phyloP scores from a whole-genome alignment of 2,329 filamentous ascomycete species.

The Colletotrichum scovillei region DNA sequence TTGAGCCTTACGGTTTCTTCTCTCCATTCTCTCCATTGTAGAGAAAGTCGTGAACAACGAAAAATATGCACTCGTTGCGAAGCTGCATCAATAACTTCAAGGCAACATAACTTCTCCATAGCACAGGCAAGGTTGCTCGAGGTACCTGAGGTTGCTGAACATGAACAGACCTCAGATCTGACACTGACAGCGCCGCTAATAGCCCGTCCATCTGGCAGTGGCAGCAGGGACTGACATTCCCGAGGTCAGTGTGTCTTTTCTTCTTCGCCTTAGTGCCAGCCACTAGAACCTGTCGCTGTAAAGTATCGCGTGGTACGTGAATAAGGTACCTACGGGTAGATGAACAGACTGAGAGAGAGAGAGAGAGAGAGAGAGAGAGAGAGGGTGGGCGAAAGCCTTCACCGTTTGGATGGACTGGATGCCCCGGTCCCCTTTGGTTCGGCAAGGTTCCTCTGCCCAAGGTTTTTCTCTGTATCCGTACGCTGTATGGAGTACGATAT shows the following conservation, averaged over 20 bases:
- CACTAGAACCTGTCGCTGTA: not conserved
- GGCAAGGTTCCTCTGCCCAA: not conserved
- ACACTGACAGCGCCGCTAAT: slow-evolving; percentile 17
- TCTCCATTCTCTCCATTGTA: no score
- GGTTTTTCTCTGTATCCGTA: not conserved
- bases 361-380: not conserved
- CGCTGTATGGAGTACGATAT: not conserved
- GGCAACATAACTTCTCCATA: no score
- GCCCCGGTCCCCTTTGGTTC: not conserved
- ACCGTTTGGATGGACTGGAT: not conserved
- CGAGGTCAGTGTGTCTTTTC: not conserved
- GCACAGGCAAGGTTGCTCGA: not conserved
- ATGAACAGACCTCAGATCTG: not conserved
- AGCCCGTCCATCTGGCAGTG: not conserved
- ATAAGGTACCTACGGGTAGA: not conserved
- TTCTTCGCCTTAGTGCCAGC: not conserved
- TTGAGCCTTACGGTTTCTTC: not conserved
- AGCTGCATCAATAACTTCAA: not conserved
- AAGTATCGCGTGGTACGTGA: no score
- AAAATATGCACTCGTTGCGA: no score
- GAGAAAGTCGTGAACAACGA: not conserved
- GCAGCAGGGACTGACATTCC: slow-evolving; percentile 3
- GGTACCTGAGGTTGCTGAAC: not conserved
- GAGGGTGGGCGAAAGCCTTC: not conserved
- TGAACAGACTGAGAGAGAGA: not conserved